phyloP scores from a whole-genome alignment of 2,329 filamentous ascomycete genomes.

The Stromatinia cepivora region DNA sequence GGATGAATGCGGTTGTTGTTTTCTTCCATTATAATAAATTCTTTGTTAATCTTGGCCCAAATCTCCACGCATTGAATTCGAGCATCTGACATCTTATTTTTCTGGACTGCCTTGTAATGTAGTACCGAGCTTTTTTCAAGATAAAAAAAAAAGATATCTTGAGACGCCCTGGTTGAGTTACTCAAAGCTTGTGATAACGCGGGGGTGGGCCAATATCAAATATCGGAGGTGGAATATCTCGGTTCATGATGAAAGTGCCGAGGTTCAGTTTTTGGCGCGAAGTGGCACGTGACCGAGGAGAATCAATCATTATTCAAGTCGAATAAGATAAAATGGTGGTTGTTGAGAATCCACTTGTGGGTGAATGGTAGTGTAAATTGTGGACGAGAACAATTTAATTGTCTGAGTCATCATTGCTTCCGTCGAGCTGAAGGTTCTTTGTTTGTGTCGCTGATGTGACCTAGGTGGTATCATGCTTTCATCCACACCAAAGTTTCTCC shows the following conservation, averaged over 20 bases:
- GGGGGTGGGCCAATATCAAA: conserved; percentile 17
- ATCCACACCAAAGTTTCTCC: neutral
- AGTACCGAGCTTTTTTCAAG: conserved; percentile 7
- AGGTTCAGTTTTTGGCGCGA: neutral
- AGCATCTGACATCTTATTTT: conserved; percentile 4
- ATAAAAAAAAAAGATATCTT: neutral
- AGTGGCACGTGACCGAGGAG: neutral
- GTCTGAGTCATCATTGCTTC: neutral
- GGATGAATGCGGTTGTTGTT: conserved; percentile 20
- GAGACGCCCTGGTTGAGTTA: neutral
- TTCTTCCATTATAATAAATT: conserved; percentile 1
- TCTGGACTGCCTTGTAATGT: neutral
- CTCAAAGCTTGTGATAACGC: conserved; percentile 22
- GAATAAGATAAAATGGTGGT: neutral
- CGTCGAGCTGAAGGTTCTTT: neutral
- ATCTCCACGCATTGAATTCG: neutral
- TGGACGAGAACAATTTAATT: neutral
- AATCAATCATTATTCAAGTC: neutral
- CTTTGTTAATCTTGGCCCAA: neutral
- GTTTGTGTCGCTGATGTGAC: neutral
- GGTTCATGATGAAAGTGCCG: neutral
- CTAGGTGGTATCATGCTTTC: neutral
- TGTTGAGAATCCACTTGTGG: neutral
- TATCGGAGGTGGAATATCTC: conserved; percentile 19
- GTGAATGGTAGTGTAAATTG: neutral